Conservation (phyloP, 257 asterid genomes). For the Mentha longifolia region DNA sequence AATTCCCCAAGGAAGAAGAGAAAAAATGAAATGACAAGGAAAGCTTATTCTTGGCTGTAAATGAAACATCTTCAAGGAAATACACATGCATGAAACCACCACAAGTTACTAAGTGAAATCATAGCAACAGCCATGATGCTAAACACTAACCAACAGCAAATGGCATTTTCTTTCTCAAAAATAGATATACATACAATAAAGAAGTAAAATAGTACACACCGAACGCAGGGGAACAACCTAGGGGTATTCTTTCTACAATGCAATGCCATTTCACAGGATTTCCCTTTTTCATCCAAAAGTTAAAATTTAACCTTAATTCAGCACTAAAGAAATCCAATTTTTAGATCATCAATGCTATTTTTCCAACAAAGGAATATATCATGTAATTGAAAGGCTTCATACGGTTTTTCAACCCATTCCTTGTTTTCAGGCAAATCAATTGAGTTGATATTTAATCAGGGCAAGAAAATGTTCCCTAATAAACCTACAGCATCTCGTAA, state of each 20-base stretch:
- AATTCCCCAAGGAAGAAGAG: not conserved
- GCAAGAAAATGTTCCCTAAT: not conserved
- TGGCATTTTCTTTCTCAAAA: not conserved
- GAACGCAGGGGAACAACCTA: too few relatives aligned
- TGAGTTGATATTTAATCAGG: not conserved
- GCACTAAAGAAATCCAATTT: not conserved
- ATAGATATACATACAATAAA: too few relatives aligned
- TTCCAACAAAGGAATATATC: not conserved
- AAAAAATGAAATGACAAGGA: not conserved
- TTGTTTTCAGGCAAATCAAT: not conserved
- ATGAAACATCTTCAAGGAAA: not conserved
- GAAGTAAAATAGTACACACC: too few relatives aligned
- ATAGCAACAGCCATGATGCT: not conserved
- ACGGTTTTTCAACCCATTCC: not conserved
- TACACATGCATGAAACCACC: slow-evolving; percentile 4
- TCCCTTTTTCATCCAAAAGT: not conserved
- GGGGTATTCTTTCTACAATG: not conserved
- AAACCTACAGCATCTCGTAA: not conserved
- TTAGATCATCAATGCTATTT: not conserved
- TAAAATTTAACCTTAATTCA: not conserved
- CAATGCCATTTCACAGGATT: not conserved
- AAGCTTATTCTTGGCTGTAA: not conserved
- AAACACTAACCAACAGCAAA: not conserved
- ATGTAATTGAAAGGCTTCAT: not conserved
- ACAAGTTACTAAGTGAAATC: not conserved